phyloP scores from a whole-genome alignment of 2,329 filamentous ascomycete species.

The Nigrograna mackinnonii region DNA sequence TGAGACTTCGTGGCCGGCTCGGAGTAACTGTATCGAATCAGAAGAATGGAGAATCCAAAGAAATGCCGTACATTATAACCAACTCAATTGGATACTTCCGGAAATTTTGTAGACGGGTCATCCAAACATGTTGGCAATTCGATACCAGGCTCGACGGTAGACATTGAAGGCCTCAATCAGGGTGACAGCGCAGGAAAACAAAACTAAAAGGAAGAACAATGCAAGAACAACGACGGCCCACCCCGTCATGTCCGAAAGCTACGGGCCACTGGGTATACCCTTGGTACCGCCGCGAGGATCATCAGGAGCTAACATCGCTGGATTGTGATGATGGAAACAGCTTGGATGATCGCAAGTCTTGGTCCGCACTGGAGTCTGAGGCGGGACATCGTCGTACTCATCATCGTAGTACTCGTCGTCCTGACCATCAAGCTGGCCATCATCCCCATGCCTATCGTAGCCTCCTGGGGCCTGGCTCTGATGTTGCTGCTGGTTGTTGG shows the following conservation, averaged over 20 bases:
- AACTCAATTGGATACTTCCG: not conserved
- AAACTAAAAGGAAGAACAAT: slow-evolving; percentile 30
- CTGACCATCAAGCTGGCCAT: slow-evolving; percentile 33
- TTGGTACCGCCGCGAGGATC: slow-evolving; percentile 24
- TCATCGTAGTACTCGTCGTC: slow-evolving; percentile 42
- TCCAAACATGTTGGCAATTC: not conserved
- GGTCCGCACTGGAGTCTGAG: slow-evolving; percentile 15
- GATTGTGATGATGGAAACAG: slow-evolving; percentile 33
- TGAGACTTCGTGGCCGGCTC: not conserved
- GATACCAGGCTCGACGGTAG: not conserved
- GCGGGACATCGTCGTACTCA: slow-evolving; percentile 34
- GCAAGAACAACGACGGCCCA: slow-evolving; percentile 43
- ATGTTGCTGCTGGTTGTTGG: slow-evolving; percentile 30
- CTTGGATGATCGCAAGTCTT: slow-evolving; percentile 33
- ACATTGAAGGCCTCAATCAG: slow-evolving; percentile 16
- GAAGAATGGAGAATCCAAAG: not conserved
- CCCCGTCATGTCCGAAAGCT: slow-evolving; percentile 42
- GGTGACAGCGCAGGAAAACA: slow-evolving; percentile 30
- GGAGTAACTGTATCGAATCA: not conserved
- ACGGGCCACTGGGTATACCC: slow-evolving; percentile 31
- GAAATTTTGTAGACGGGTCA: not conserved
- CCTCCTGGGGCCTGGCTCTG: slow-evolving; percentile 32
- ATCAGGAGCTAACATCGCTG: slow-evolving; percentile 24
- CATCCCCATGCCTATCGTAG: slow-evolving; percentile 36
- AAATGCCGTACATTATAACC: not conserved